Percentiles rank a stretch among this genome's conserved stretches.
Evolutionary conservation across 1,139 yeast genomes (phyloP).

Genomic region (Yarrowia galli): DNA sequence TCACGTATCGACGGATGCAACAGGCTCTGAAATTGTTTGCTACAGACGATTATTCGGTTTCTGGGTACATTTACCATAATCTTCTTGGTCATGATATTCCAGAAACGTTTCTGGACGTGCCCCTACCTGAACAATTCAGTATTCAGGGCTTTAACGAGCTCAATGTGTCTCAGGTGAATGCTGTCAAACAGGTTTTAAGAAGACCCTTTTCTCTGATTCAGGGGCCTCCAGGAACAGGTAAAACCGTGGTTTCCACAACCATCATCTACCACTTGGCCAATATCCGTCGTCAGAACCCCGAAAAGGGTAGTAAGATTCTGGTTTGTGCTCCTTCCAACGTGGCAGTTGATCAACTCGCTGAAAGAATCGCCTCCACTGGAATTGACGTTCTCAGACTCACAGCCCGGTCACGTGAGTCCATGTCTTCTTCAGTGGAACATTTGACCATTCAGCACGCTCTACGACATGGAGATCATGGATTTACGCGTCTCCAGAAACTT

Average conservation of each 20-base stretch:
- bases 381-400: conserved; percentile 76
- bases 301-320: conserved; percentile 64
- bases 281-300: conserved; percentile 45
- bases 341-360: conserved; percentile 91
- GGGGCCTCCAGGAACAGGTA: conserved; percentile 99
- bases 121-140: conserved; percentile 66
- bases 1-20: conserved; percentile 85
- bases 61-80: conserved; percentile 79
- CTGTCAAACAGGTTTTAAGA: conserved; percentile 73
- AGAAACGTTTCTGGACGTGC: conserved; percentile 43
- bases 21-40: conserved; percentile 77
- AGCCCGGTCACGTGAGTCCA: conserved; percentile 72
- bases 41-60: conserved; percentile 69
- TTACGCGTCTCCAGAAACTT: conserved; percentile 58
- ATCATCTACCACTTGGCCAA: conserved; percentile 78
- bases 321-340: conserved; percentile 97
- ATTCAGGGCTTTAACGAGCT: conserved; percentile 72
- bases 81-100: conserved; percentile 79
- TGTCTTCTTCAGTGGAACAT: conserved; percentile 45
- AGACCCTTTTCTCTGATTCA: conserved; percentile 86
- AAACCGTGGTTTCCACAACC: conserved; percentile 92
- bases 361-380: conserved; percentile 70
- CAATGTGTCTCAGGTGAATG: conserved; percentile 79
- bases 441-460: conserved; percentile 48
- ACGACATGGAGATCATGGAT: conserved; percentile 25